phyloP scores from a whole-genome alignment of 495 filamentous ascomycete genomes.

The Neurospora sp. region DNA sequence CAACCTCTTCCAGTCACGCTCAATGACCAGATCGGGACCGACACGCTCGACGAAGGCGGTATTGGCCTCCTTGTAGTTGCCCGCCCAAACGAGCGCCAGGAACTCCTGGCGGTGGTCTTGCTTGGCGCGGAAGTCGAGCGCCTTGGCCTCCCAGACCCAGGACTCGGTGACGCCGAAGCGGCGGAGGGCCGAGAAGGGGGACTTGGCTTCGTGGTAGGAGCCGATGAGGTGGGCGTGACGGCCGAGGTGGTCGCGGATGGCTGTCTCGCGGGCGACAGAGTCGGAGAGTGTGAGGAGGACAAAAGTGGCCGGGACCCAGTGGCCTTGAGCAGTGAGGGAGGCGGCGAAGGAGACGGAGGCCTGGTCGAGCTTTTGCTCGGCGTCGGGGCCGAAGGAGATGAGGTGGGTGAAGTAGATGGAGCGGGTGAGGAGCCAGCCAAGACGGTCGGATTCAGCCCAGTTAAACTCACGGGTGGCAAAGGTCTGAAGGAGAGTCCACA shows the following conservation, averaged over 20 bases:
- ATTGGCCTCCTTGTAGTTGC: conserved; percentile 72
- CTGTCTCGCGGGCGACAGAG: conserved; percentile 48
- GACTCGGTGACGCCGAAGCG: conserved; percentile 56
- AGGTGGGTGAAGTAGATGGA: conserved; percentile 41
- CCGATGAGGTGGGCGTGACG: conserved; percentile 50
- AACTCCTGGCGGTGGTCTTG: conserved; percentile 56
- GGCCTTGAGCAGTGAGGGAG: conserved; percentile 55
- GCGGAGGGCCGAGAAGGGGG: conserved; percentile 20
- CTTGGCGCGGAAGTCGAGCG: conserved; percentile 62
- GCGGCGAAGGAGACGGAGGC: conserved; percentile 61
- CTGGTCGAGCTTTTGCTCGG: conserved; percentile 49
- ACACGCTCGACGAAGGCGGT: conserved; percentile 66
- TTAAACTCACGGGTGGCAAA: conserved; percentile 56
- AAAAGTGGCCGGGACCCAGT: conserved; percentile 62
- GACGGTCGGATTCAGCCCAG: conserved; percentile 49
- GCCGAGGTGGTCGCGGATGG: conserved; percentile 60
- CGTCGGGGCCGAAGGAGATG: conserved; percentile 30
- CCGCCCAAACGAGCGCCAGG: conserved; percentile 63
- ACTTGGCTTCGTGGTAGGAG: conserved; percentile 4
- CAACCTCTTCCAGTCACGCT: conserved; percentile 53
- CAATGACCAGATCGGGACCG: conserved; percentile 69
- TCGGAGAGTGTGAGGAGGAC: conserved; percentile 68
- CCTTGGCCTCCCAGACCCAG: conserved; percentile 86
- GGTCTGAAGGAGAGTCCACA: conserved; percentile 77
- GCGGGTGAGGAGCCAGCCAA: conserved; percentile 72